Evolutionary conservation across 768 basidiomycete species (phyloP).

Genomic region (Hebeloma cylindrosporum): DNA sequence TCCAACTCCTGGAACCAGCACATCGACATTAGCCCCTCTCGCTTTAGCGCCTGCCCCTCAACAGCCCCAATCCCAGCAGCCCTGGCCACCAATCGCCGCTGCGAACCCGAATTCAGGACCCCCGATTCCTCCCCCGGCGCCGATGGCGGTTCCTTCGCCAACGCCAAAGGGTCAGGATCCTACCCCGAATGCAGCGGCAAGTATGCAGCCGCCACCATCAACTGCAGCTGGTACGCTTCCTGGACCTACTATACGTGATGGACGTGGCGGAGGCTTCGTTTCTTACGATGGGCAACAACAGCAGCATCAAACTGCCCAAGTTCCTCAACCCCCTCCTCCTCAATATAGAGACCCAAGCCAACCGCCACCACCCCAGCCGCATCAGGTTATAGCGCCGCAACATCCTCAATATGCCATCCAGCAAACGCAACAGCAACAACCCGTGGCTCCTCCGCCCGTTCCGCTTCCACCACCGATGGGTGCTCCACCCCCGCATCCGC

Average conservation of each 20-base stretch:
- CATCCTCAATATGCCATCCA: slow-evolving; percentile 24
- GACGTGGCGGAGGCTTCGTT: slow-evolving; percentile 28
- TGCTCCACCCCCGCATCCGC: slow-evolving; percentile 20
- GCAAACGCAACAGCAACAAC: slow-evolving; percentile 20
- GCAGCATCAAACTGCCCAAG: slow-evolving; percentile 25
- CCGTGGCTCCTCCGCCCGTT: slow-evolving; percentile 17
- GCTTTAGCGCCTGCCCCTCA: slow-evolving; percentile 26
- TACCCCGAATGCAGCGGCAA: too few species aligned
- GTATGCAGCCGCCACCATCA: too few species aligned
- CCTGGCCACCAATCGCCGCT: slow-evolving; percentile 10
- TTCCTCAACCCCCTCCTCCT: slow-evolving; percentile 12
- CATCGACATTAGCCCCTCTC: slow-evolving; percentile 21
- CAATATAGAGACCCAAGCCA: slow-evolving; percentile 18
- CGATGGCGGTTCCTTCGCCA: slow-evolving; percentile 26
- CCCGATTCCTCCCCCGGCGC: slow-evolving; percentile 15
- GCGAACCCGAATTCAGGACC: slow-evolving; percentile 8
- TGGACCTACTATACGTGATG: slow-evolving; percentile 34
- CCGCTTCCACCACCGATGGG: slow-evolving; percentile 16
- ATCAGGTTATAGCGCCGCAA: slow-evolving; percentile 18
- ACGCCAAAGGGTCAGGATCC: slow-evolving; percentile 14
- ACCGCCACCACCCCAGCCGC: slow-evolving; percentile 14
- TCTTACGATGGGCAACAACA: slow-evolving; percentile 22
- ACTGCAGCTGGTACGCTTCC: too few species aligned
- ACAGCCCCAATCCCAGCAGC: slow-evolving; percentile 18
- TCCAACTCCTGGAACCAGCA: slow-evolving; percentile 21